Percentiles rank a stretch among this genome's conserved stretches.
Evolutionary conservation across 1,139 yeast genomes (phyloP).

Genomic region (Magnusiomyces tetraspermus): DNA sequence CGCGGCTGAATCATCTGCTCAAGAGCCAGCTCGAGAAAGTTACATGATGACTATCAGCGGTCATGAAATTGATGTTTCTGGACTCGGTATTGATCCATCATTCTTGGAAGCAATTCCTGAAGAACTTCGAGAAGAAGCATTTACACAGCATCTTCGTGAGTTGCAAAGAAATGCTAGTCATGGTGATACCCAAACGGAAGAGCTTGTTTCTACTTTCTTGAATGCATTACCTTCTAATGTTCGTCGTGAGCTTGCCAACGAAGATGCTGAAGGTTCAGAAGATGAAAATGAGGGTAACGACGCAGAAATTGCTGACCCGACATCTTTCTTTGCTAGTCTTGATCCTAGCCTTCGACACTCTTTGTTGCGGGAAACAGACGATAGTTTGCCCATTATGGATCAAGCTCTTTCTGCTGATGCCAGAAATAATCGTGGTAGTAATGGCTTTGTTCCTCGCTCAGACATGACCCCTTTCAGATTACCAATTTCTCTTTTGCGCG

Average conservation of each 20-base stretch:
- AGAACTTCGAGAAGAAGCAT: constrained; percentile 86
- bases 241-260: constrained; percentile 63
- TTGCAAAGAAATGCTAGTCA: constrained; percentile 31
- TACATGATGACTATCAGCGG: constrained; percentile 62
- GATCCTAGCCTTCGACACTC: constrained; percentile 33
- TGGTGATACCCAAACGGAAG: constrained; percentile 41
- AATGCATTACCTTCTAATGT: constrained; percentile 71
- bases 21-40: background rate
- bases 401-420: constrained; percentile 31
- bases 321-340: constrained; percentile 29
- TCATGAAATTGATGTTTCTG: constrained; percentile 72
- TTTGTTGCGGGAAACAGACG: constrained; percentile 31
- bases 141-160: constrained; percentile 77
- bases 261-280: constrained; percentile 39
- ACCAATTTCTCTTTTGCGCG: background rate
- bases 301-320: constrained; percentile 25
- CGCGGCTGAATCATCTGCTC: background rate
- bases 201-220: constrained; percentile 72
- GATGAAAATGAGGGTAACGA: constrained; percentile 25
- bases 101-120: constrained; percentile 86
- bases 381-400: constrained; percentile 27
- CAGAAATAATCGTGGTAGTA: constrained; percentile 23
- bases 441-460: constrained; percentile 15
- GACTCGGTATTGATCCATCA: constrained; percentile 87
- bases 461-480: constrained; percentile 6